phyloP scores from a whole-genome alignment of 495 filamentous ascomycete species.

The Penicillium subrubescens region DNA sequence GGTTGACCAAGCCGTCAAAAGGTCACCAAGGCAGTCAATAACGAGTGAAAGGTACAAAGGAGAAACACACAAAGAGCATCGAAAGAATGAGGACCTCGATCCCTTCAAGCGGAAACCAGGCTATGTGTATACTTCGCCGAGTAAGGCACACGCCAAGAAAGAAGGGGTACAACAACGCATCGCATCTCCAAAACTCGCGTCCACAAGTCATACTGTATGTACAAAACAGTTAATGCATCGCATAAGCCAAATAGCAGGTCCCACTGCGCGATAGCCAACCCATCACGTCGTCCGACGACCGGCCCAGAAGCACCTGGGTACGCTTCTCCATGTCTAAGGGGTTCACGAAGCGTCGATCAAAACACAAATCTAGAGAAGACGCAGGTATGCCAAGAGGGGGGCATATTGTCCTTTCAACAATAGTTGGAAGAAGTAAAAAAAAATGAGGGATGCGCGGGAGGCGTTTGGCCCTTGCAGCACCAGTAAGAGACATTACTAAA shows the following conservation, averaged over 20 bases:
- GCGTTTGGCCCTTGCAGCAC: conserved; percentile 15
- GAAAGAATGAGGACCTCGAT: not conserved
- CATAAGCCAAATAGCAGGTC: not conserved
- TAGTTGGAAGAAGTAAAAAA: not conserved
- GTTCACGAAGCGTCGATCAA: conserved; percentile 9
- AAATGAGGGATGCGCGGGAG: not conserved
- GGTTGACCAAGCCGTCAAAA: not conserved
- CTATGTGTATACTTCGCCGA: not conserved
- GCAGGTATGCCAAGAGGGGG: conserved; percentile 7
- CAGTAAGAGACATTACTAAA: not conserved
- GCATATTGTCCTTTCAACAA: not conserved
- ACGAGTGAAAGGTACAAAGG: not conserved
- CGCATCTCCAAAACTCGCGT: not conserved
- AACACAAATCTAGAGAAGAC: not conserved
- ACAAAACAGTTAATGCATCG: not conserved
- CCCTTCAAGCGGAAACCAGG: not conserved
- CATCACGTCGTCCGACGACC: not conserved
- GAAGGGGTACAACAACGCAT: conserved; percentile 13
- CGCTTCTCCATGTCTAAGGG: not conserved
- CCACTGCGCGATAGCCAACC: conserved; percentile 11
- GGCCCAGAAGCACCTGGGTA: not conserved
- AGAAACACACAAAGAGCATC: not conserved
- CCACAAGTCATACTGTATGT: not conserved
- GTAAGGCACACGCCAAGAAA: conserved; percentile 25
- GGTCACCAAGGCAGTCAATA: not conserved